Base-by-base conservation (phyloP, 768 basidiomycete species). In the Termitomyces sp. region DNA sequence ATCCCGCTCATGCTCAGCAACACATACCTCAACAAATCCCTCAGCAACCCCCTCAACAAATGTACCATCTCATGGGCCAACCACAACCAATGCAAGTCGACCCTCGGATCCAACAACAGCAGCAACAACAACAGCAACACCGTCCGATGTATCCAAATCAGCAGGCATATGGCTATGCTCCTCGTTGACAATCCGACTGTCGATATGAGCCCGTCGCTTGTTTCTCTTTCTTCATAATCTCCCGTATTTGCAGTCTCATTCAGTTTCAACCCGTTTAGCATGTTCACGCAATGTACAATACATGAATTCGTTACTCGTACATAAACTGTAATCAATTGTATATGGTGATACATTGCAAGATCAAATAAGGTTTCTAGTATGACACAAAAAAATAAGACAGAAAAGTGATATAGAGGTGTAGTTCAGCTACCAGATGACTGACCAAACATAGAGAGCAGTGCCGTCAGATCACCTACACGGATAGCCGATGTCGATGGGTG, bases 381-480 rank as follows among this genome's bases (percentile, higher is more conserved):
- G n/a, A n/a, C n/a, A n/a, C n/a, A n/a, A n/a, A n/a, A n/a, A n/a
- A n/a, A n/a, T n/a, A n/a, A n/a, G n/a, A n/a, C n/a, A n/a, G n/a
- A n/a, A n/a, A n/a, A n/a, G n/a, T n/a, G n/a, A n/a, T n/a, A n/a
- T n/a, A n/a, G n/a, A n/a, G 35, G 5, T 7, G 10, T 13, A 29
- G 25, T 22, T 13, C 41, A 57, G 29, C 36, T 16, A 18, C 11
- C 27, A 23, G 62, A 54, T 35, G 68, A 46, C 42, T 70, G 67
- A 2, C 77, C 78, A 60, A 83, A 85, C 76, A 76, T 82, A 3
- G 80, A 77, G 33, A 86, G 63, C 7, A 86, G 64, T 13, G 76
- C 71, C 23, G 77, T 66, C 27, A 87, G 65, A 60, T 87, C 85
- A 45, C 68, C 85, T 86, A 54, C 12, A 25, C 23, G 16, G 7